Conservation (phyloP, 2,329 filamentous ascomycete species). For the Aspergillus ustus region DNA sequence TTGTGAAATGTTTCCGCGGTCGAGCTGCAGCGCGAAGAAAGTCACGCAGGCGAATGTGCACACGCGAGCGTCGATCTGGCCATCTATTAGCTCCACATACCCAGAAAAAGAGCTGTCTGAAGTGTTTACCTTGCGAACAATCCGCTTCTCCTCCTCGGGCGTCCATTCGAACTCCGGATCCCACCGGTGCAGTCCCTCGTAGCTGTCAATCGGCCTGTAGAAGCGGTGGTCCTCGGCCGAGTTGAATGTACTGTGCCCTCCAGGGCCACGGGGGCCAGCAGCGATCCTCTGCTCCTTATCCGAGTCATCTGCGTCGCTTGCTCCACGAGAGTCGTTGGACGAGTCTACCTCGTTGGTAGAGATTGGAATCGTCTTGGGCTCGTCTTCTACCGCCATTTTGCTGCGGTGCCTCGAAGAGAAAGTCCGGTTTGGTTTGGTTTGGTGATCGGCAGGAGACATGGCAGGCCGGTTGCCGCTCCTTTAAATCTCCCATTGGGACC, state of each 20-base stretch:
- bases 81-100: not conserved
- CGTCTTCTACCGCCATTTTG: not conserved
- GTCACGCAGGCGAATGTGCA: constrained; percentile 57
- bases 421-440: not conserved
- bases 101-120: too few species aligned
- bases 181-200: constrained; percentile 55
- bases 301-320: constrained; percentile 1
- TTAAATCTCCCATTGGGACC: not conserved
- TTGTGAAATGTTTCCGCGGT: constrained; percentile 65
- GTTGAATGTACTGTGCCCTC: constrained; percentile 34
- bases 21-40: constrained; percentile 68
- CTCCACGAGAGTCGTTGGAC: not conserved
- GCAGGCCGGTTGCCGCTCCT: not conserved
- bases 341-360: not conserved
- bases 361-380: not conserved
- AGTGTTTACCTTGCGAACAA: constrained; percentile 41
- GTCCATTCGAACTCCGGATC: constrained; percentile 53
- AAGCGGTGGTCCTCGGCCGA: constrained; percentile 37
- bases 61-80: constrained; percentile 47
- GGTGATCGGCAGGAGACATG: too few species aligned
- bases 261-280: not conserved
- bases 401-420: too few species aligned
- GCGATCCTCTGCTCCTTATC: not conserved
- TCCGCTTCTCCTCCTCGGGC: constrained; percentile 46
- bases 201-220: constrained; percentile 44